Percentiles rank a stretch among this genome's conserved stretches.
Conservation (phyloP, 306 rosid genomes). For the Trifolium dubium region DNA sequence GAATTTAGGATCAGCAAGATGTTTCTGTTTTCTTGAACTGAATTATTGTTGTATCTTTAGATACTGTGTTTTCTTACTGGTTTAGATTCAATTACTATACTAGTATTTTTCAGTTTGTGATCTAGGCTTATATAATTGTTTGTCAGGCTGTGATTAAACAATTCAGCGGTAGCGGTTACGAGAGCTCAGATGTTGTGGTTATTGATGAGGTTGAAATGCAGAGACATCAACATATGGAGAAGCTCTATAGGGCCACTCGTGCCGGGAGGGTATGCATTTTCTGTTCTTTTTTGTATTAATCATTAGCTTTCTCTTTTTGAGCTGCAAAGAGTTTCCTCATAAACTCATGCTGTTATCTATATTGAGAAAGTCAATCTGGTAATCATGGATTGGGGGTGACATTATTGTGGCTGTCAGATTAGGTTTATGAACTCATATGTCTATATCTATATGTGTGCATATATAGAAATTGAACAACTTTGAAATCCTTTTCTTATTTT, state of each 20-base stretch:
- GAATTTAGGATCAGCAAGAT: conserved; percentile 23
- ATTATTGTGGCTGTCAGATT: conserved; percentile 32
- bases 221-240: conserved; percentile 92
- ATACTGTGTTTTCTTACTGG: neutral
- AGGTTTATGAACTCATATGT: neutral
- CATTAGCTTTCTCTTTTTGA: conserved; percentile 28
- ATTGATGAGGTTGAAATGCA: conserved; percentile 95
- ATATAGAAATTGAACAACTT: neutral
- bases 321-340: conserved; percentile 22
- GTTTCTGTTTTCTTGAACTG: conserved; percentile 12
- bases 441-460: neutral
- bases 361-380: conserved; percentile 34
- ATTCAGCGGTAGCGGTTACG: conserved; percentile 83
- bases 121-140: neutral
- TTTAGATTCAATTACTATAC: conserved; percentile 18
- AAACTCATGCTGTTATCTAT: neutral
- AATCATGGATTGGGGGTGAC: conserved; percentile 16
- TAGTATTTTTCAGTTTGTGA: conserved; percentile 4
- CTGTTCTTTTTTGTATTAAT: conserved; percentile 11
- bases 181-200: conserved; percentile 86
- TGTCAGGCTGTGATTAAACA: conserved; percentile 92
- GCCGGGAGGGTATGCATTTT: conserved; percentile 70
- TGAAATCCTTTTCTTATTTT: neutral
- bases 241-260: conserved; percentile 82
- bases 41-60: conserved; percentile 6